Percentiles rank a stretch among this genome's conserved stretches.
These are phyloP conservation scores for Fusarium tricinctum DNA, from an alignment of 2,329 filamentous ascomycete species.

Conservation along the genomic window DNA sequence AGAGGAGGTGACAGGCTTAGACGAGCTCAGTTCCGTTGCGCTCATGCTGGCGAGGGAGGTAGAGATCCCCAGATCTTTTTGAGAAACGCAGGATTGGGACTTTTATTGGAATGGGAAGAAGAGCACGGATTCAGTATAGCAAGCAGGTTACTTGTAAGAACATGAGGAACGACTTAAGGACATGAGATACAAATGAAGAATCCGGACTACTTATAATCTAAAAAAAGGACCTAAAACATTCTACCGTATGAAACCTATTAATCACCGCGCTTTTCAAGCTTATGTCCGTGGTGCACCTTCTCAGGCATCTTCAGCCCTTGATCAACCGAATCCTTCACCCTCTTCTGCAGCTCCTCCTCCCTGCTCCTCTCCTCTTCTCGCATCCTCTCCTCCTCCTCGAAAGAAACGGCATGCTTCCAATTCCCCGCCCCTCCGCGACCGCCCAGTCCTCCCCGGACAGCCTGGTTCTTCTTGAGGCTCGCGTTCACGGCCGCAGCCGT, in stretches of 20 bases:
- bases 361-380: constrained; percentile 43
- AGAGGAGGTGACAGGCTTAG: constrained; percentile 19
- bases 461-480: constrained; percentile 48
- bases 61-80: constrained; percentile 39
- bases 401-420: constrained; percentile 54
- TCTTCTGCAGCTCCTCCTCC: constrained; percentile 59
- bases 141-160: background rate
- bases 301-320: constrained; percentile 62
- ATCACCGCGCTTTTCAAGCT: constrained; percentile 22
- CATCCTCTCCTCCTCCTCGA: constrained; percentile 49
- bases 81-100: background rate
- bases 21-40: constrained; percentile 41
- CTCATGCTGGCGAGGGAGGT: constrained; percentile 34
- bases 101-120: background rate
- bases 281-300: constrained; percentile 57
- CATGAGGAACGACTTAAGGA: background rate
- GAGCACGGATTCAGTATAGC: background rate
- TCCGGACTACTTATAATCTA: background rate
- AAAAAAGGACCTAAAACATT: background rate
- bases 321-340: constrained; percentile 63
- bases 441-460: constrained; percentile 38
- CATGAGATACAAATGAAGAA: background rate
- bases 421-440: constrained; percentile 73
- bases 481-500: constrained; percentile 54
- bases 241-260: background rate